Percentiles rank a stretch among this genome's conserved stretches.
These are phyloP conservation scores for Carex kokanica DNA, from an alignment of 176 grass and related monocot genomes.

Conservation along the genomic window DNA sequence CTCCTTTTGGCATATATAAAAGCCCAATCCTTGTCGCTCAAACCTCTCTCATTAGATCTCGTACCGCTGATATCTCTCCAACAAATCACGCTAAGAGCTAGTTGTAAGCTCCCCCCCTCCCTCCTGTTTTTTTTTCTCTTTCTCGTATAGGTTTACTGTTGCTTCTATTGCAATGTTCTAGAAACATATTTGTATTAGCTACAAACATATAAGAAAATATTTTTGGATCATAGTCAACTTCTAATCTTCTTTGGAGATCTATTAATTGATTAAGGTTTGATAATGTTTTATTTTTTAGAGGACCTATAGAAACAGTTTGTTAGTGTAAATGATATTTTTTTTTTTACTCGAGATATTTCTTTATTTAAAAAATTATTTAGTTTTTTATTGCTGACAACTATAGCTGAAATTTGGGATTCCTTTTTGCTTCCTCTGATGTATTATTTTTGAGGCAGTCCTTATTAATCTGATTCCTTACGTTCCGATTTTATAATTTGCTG, in stretches of 20 bases:
- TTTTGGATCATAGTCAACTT: background rate
- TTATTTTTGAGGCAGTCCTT: background rate
- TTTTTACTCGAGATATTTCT: background rate
- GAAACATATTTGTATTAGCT: conserved; percentile 9
- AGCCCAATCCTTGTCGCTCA: background rate
- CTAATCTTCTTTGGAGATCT: background rate
- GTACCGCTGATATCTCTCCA: background rate
- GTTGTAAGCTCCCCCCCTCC: conserved; percentile 3
- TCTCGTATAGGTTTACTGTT: background rate
- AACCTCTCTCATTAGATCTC: conserved; percentile 1
- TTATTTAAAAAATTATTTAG: background rate
- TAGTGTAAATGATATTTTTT: background rate
- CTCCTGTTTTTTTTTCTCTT: background rate
- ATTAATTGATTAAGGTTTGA: conserved; percentile 8
- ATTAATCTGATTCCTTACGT: background rate
- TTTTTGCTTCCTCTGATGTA: conserved; percentile 1
- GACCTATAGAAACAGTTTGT: background rate
- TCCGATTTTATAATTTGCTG: background rate
- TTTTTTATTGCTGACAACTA: background rate
- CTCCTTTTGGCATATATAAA: conserved; percentile 12
- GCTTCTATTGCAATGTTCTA: background rate
- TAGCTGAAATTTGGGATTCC: background rate
- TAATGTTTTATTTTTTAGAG: background rate
- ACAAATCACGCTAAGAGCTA: background rate
- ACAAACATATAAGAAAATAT: background rate